Conservation (phyloP, 306 rosid genomes). For the Quercus cerris region DNA sequence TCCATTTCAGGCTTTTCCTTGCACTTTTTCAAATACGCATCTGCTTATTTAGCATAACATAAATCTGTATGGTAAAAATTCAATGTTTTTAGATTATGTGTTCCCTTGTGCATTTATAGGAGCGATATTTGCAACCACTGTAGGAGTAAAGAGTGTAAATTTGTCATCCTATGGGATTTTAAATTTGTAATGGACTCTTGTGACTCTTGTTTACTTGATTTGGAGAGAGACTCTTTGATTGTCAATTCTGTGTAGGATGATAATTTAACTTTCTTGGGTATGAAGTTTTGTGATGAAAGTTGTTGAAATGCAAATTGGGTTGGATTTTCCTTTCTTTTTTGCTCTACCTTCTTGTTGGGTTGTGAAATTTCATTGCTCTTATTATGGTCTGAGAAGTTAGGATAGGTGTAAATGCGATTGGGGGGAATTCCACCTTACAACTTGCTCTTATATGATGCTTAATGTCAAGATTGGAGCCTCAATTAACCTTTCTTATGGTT, state of each 20-base stretch:
- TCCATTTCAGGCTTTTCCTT: background rate
- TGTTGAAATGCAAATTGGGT: background rate
- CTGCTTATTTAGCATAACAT: background rate
- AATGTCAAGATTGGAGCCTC: background rate
- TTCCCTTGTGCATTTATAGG: background rate
- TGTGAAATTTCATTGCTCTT: background rate
- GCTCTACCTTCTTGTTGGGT: background rate
- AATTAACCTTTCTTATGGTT: background rate
- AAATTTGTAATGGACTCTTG: background rate
- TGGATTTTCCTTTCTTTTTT: background rate
- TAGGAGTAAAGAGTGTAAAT: background rate
- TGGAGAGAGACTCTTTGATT: background rate
- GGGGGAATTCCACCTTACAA: no score
- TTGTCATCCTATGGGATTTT: background rate
- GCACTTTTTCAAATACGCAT: background rate
- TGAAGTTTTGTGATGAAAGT: background rate
- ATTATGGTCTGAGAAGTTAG: no score
- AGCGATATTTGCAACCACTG: background rate
- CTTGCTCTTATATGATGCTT: background rate
- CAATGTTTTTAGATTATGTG: no score
- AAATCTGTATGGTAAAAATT: background rate
- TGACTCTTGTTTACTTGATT: background rate
- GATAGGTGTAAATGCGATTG: no score
- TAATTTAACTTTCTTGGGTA: background rate
- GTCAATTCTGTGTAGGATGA: background rate